These are phyloP conservation scores for Carex parvula DNA, from an alignment of 176 grass and related monocot species.

Conservation along the genomic window DNA sequence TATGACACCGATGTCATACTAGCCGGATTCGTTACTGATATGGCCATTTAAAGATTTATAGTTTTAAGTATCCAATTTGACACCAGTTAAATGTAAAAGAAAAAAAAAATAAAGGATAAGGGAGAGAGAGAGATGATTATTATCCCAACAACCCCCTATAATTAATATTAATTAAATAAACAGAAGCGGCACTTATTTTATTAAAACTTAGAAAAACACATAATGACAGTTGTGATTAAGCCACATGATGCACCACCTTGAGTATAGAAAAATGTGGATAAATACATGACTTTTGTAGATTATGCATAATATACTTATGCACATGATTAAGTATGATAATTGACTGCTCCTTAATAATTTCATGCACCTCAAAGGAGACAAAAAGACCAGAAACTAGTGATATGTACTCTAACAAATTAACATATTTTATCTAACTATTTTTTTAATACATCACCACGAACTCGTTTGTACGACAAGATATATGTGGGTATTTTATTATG, in stretches of 20 bases:
- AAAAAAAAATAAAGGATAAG: neutral
- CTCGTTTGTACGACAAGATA: neutral
- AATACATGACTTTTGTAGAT: neutral
- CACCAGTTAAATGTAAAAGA: neutral
- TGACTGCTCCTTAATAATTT: neutral
- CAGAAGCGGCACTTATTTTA: neutral
- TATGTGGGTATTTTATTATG: conserved; percentile 13
- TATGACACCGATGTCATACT: too few species aligned
- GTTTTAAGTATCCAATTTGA: neutral
- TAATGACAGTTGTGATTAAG: neutral
- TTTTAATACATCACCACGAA: neutral
- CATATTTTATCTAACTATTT: conserved; percentile 6
- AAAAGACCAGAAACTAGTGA: neutral
- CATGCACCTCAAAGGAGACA: conserved; percentile 19
- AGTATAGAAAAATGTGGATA: neutral
- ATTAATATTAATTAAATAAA: neutral
- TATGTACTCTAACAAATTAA: conserved; percentile 11
- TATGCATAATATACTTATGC: neutral
- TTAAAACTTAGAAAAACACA: neutral
- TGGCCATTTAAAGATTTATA: neutral
- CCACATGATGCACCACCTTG: neutral
- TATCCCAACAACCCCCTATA: neutral
- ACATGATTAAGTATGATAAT: neutral
- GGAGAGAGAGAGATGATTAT: neutral
- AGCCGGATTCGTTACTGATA: too few species aligned